A percentile compares a stretch with the other conserved stretches of the same genome.
Evolutionary conservation across 495 filamentous ascomycete species (phyloP).

Genomic region (Talaromyces liani): DNA sequence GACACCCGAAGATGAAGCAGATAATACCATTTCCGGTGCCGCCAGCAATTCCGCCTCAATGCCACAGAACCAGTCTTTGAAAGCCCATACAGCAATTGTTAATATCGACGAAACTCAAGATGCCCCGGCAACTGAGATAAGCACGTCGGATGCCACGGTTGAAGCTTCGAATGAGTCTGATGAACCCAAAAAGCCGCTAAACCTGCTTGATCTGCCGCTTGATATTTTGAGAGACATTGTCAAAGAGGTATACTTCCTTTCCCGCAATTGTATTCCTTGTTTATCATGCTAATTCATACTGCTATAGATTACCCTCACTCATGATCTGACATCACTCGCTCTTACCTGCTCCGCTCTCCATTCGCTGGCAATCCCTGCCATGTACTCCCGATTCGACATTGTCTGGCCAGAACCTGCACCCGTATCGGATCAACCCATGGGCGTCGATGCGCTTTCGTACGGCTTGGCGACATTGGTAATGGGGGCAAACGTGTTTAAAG

Average conservation of each 20-base stretch:
- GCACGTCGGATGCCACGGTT: background rate
- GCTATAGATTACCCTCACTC: slow-evolving; percentile 72
- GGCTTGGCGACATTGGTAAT: slow-evolving; percentile 81
- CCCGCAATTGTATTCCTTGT: background rate
- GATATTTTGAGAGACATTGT: slow-evolving; percentile 85
- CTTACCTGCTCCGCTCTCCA: slow-evolving; percentile 82
- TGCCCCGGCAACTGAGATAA: background rate
- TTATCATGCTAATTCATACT: background rate
- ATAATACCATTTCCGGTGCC: background rate
- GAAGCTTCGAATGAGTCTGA: background rate
- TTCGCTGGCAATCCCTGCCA: slow-evolving; percentile 69
- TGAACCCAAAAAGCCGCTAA: slow-evolving; percentile 20
- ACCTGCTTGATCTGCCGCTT: slow-evolving; percentile 74
- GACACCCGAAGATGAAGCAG: background rate
- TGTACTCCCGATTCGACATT: slow-evolving; percentile 91
- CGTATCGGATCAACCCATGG: slow-evolving; percentile 57
- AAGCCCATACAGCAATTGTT: background rate
- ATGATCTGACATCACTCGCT: slow-evolving; percentile 78
- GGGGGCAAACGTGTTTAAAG: slow-evolving; percentile 63
- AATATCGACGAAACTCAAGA: background rate
- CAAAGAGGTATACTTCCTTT: slow-evolving; percentile 59
- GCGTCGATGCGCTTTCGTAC: slow-evolving; percentile 87
- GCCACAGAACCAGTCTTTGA: background rate
- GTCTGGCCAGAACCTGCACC: slow-evolving; percentile 77
- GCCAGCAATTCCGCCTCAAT: background rate